phyloP scores from a whole-genome alignment of 495 filamentous ascomycete species.

The Penicillium turbatum region DNA sequence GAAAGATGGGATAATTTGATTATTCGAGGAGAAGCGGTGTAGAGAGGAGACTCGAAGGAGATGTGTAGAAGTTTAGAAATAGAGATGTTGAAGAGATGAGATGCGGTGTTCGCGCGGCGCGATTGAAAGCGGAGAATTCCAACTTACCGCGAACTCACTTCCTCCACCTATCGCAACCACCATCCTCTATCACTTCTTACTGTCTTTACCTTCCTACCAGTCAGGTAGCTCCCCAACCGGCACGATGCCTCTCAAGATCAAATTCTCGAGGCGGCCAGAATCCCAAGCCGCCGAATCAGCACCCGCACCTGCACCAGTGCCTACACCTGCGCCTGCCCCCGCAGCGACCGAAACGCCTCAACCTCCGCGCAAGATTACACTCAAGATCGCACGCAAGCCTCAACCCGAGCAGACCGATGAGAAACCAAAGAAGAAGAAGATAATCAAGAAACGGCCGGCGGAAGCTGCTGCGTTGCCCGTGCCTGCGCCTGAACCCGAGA shows the following conservation, averaged over 20 bases:
- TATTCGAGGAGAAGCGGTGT: background rate
- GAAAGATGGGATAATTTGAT: background rate
- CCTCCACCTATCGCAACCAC: background rate
- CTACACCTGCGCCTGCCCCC: slow-evolving; percentile 24
- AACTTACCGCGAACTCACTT: slow-evolving; percentile 1
- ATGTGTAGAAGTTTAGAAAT: background rate
- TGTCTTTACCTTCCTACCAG: background rate
- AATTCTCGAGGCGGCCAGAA: slow-evolving; percentile 42
- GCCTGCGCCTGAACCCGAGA: slow-evolving; percentile 21
- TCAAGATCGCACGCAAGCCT: slow-evolving; percentile 47
- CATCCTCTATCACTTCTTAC: background rate
- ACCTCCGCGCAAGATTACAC: slow-evolving; percentile 44
- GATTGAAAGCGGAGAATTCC: slow-evolving; percentile 15
- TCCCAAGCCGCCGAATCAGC: slow-evolving; percentile 25
- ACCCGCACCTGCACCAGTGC: slow-evolving; percentile 25
- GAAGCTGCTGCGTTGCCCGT: slow-evolving; percentile 20
- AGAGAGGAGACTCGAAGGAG: background rate
- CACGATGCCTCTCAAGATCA: slow-evolving; percentile 50
- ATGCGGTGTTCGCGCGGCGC: slow-evolving; percentile 1
- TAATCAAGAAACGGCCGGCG: slow-evolving; percentile 42
- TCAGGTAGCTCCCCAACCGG: background rate
- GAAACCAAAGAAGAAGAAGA: slow-evolving; percentile 46
- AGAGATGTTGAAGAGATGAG: background rate
- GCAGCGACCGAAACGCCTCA: slow-evolving; percentile 32
- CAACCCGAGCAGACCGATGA: slow-evolving; percentile 26